These are phyloP conservation scores for Arachnopeziza araneosa DNA, from an alignment of 2,329 filamentous ascomycete genomes.

Conservation along the genomic window DNA sequence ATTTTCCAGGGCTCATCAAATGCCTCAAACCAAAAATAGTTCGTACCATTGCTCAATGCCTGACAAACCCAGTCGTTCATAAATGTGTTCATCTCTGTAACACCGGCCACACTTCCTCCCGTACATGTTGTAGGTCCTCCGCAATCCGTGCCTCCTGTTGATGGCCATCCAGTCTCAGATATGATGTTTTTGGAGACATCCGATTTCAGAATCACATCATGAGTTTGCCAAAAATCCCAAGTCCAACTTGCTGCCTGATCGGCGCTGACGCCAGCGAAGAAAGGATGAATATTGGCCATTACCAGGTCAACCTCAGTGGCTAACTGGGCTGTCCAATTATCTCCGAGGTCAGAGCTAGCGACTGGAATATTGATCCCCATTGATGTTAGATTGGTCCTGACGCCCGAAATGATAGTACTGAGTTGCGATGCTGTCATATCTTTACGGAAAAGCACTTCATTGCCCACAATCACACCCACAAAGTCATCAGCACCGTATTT, in stretches of 20 bases:
- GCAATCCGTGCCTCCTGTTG: constrained; percentile 73
- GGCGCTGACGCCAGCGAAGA: constrained; percentile 76
- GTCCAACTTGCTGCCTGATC: constrained; percentile 73
- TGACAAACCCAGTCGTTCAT: constrained; percentile 82
- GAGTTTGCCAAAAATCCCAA: constrained; percentile 68
- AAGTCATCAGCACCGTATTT: constrained; percentile 63
- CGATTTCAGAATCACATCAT: constrained; percentile 58
- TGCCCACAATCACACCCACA: constrained; percentile 75
- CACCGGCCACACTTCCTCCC: constrained; percentile 67
- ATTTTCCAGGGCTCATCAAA: constrained; percentile 98
- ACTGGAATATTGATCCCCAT: constrained; percentile 65
- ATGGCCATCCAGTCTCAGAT: constrained; percentile 88
- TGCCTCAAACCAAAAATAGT: constrained; percentile 97
- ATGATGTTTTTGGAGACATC: constrained; percentile 69
- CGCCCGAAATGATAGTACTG: constrained; percentile 56
- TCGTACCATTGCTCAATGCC: constrained; percentile 72
- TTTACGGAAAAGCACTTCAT: constrained; percentile 73
- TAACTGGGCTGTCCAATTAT: constrained; percentile 73
- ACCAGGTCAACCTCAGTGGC: constrained; percentile 72
- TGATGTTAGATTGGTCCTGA: constrained; percentile 66
- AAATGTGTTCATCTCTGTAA: constrained; percentile 78
- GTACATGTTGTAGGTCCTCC: constrained; percentile 54
- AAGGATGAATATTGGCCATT: constrained; percentile 96
- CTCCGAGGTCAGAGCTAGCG: constrained; percentile 82
- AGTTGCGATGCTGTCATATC: constrained; percentile 64